Evolutionary conservation across 2,329 filamentous ascomycete genomes (phyloP).

Genomic region (Helotiales sp.): DNA sequence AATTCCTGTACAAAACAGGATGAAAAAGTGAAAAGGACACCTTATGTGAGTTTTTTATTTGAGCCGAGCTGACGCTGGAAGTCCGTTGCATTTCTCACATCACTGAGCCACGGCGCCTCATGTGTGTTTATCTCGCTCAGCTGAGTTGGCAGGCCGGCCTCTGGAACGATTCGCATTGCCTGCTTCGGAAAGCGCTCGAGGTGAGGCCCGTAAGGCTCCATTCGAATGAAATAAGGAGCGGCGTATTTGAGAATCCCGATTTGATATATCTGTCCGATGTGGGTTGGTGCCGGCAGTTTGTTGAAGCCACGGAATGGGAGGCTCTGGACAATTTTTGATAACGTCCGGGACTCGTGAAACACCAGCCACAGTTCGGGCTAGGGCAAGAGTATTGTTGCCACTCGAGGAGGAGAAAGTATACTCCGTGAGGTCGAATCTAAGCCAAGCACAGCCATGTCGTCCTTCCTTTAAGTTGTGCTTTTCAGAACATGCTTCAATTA

Average conservation of each 20-base stretch:
- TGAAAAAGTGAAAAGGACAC: too few relatives aligned
- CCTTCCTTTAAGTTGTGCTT: not conserved
- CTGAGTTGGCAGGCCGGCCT: not conserved
- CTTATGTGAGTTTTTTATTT: too few relatives aligned
- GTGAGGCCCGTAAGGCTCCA: too few relatives aligned
- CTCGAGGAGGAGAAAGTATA: not conserved
- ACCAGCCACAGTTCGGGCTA: too few relatives aligned
- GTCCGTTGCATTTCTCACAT: too few relatives aligned
- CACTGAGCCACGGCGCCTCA: too few relatives aligned
- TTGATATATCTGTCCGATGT: not conserved
- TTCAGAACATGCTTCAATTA: not conserved
- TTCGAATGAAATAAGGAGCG: not conserved
- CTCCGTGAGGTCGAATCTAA: not conserved
- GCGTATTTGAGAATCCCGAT: not conserved
- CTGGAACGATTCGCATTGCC: not conserved
- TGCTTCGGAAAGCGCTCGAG: not conserved
- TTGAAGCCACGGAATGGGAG: not conserved
- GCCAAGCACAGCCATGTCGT: not conserved
- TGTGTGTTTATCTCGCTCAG: too few relatives aligned
- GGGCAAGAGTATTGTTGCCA: not conserved
- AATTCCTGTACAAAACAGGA: too few relatives aligned
- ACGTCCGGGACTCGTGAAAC: not conserved
- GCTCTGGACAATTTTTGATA: not conserved
- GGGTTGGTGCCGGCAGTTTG: not conserved
- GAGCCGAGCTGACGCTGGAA: too few relatives aligned